Evolutionary conservation across 2,329 filamentous ascomycete genomes (phyloP), one percentile per base, ranked within the genome.

Genomic region (Pyricularia grisea): DNA sequence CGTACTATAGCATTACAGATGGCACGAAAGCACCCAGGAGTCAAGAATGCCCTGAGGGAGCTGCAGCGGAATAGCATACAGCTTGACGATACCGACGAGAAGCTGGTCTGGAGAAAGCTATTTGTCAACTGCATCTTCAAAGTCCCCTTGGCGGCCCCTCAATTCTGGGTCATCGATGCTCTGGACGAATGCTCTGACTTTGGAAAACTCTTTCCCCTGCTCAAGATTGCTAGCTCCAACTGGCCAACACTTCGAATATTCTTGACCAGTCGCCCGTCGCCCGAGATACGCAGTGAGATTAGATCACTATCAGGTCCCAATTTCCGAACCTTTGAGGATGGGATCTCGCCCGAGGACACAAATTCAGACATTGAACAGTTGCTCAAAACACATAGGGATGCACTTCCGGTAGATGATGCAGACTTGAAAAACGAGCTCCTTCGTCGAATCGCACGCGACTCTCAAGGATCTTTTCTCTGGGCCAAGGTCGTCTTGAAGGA

Each of bases 401-500:
- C 23, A 20, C 63, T 71, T 7, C 66, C 28, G 4, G 60, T 68
- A n/a, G 66, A 69, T 10, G 30, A 25, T 3, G 17, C 76, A 2
- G 68, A 74, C 58, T 73, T 73, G n/a, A 42, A 42, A 42, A 36
- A 23, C 33, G 25, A 55, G 25, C 65, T 80, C 7, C 71, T 74
- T 0, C 70, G 75, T 27, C 75, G 71, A 64, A 77, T 81, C 14
- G 66, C 80, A 25, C 68, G 73, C 14, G 79, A 78, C 65, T 78
- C 79, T 3, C 73, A 73, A 27, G 78, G 77, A 1, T 78, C 74
- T 28, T 80, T 81, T 69, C 71, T 80, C 27, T 81, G 78, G 78
- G 77, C 75, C 12, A 72, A 71, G 14, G 66, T 79, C 30, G 76
- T 79, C 1, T 72, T 80, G 4, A 71, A 76, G 11, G 75, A 78